Conservation (phyloP, 441 rosid species). For the Corymbia citriodora region DNA sequence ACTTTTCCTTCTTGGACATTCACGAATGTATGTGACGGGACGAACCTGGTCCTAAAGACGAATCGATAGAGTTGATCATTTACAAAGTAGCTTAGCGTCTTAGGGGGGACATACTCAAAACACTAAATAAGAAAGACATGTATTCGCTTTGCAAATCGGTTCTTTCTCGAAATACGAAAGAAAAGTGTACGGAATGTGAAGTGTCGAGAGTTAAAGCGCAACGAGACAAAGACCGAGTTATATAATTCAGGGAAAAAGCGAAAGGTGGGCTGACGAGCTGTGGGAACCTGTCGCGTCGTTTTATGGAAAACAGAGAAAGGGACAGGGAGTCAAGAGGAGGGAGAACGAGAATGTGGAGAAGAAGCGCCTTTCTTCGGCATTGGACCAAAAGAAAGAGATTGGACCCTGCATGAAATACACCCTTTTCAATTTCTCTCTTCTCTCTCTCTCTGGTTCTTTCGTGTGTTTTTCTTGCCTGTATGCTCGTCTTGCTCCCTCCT, state of each 20-base stretch:
- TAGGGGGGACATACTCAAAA: background rate
- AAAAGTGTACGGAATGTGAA: background rate
- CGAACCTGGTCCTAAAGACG: background rate
- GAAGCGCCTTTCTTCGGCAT: background rate
- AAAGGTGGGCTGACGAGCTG: background rate
- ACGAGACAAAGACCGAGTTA: background rate
- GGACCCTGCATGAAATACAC: background rate
- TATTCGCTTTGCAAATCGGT: background rate
- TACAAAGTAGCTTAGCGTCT: background rate
- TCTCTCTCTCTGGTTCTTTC: background rate
- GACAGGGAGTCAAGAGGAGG: background rate
- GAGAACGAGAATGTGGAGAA: background rate
- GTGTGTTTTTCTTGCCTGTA: background rate
- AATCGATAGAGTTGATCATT: background rate
- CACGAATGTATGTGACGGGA: background rate
- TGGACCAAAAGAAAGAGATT: background rate
- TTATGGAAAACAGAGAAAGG: background rate
- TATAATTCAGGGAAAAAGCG: background rate
- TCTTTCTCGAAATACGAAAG: background rate
- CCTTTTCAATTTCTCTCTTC: background rate
- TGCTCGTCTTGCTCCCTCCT: background rate
- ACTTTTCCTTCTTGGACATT: no score
- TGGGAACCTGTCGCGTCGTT: background rate
- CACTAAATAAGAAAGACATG: background rate
- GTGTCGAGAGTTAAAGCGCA: background rate